A percentile compares a stretch with the other conserved stretches of the same genome.
These are phyloP conservation scores for Hamigera avellanea DNA, from an alignment of 495 filamentous ascomycete species.

Conservation along the genomic window DNA sequence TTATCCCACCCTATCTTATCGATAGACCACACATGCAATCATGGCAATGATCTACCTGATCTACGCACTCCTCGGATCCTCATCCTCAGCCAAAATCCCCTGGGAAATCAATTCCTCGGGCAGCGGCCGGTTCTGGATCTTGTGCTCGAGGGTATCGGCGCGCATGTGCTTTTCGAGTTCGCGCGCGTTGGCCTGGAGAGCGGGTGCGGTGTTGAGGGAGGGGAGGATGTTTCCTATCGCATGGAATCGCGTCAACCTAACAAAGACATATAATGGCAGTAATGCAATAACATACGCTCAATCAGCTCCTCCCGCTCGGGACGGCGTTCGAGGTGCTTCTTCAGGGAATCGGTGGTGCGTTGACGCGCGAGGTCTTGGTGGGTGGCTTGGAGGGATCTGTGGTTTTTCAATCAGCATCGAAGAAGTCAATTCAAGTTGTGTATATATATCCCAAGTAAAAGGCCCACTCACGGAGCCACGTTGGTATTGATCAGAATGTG, in stretches of 20 bases:
- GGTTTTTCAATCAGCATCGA: background rate
- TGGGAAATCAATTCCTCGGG: conserved; percentile 65
- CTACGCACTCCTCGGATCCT: conserved; percentile 21
- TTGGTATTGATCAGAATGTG: conserved; percentile 64
- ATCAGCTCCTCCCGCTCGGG: conserved; percentile 56
- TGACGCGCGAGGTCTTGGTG: conserved; percentile 55
- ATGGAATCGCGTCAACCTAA: conserved; percentile 2
- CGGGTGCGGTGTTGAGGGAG: conserved; percentile 51
- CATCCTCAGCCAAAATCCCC: conserved; percentile 60
- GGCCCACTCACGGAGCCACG: conserved; percentile 50
- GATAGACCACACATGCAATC: background rate
- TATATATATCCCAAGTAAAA: conserved; percentile 1
- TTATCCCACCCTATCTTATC: no score
- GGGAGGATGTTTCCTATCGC: conserved; percentile 69
- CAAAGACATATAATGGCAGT: conserved; percentile 3
- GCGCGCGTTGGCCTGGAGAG: conserved; percentile 62
- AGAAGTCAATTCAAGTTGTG: conserved; percentile 1
- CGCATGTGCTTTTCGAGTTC: conserved; percentile 81
- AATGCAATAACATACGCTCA: conserved; percentile 46
- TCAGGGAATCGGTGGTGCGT: conserved; percentile 48
- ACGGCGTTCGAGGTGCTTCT: conserved; percentile 54
- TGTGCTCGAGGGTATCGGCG: conserved; percentile 71
- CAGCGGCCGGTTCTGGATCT: conserved; percentile 61
- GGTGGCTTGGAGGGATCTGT: conserved; percentile 49
- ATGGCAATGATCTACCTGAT: background rate